Percentiles rank a stretch among this genome's conserved stretches.
Conservation (phyloP, 148 eudicot genomes). For the Polygonum maritimum region DNA sequence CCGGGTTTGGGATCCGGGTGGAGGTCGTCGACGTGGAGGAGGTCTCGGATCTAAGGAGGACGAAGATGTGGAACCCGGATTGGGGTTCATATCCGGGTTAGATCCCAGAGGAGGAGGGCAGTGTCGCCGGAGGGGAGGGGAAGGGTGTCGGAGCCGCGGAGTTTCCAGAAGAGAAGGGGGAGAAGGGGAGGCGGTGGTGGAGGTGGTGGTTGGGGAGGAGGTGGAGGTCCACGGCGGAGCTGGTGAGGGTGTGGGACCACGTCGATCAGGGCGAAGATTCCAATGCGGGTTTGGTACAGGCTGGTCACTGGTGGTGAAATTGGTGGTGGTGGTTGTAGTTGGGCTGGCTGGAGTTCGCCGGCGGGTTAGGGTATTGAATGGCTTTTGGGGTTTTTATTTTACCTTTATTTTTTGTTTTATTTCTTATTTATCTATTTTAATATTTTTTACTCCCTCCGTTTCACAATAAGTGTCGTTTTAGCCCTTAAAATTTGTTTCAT, state of each 20-base stretch:
- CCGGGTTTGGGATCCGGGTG: neutral
- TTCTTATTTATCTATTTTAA: too few relatives aligned
- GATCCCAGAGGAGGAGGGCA: slow-evolving; percentile 37
- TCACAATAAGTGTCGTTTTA: too few relatives aligned
- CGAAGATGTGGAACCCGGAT: slow-evolving; percentile 55
- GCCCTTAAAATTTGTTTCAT: too few relatives aligned
- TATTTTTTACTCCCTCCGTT: too few relatives aligned
- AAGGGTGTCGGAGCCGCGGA: slow-evolving; percentile 32
- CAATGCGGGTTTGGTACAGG: slow-evolving; percentile 49
- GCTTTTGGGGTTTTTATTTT: too few relatives aligned
- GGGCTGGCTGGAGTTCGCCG: slow-evolving; percentile 3
- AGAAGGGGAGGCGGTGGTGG: slow-evolving; percentile 39
- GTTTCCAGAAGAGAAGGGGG: slow-evolving; percentile 50
- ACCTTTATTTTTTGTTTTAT: too few relatives aligned
- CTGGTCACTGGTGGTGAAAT: slow-evolving; percentile 32
- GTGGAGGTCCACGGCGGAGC: slow-evolving; percentile 38
- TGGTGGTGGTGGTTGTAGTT: slow-evolving; percentile 28
- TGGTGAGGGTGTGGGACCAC: slow-evolving; percentile 44
- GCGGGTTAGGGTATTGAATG: slow-evolving; percentile 4
- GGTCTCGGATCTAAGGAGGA: slow-evolving; percentile 19
- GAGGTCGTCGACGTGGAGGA: slow-evolving; percentile 42
- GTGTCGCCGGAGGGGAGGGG: neutral
- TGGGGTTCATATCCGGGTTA: slow-evolving; percentile 59
- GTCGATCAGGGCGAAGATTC: slow-evolving; percentile 43
- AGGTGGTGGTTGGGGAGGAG: slow-evolving; percentile 20